Percentiles rank a stretch among this genome's conserved stretches.
These are phyloP conservation scores for Penicillium frequentans DNA, from an alignment of 2,329 filamentous ascomycete genomes.

Conservation along the genomic window DNA sequence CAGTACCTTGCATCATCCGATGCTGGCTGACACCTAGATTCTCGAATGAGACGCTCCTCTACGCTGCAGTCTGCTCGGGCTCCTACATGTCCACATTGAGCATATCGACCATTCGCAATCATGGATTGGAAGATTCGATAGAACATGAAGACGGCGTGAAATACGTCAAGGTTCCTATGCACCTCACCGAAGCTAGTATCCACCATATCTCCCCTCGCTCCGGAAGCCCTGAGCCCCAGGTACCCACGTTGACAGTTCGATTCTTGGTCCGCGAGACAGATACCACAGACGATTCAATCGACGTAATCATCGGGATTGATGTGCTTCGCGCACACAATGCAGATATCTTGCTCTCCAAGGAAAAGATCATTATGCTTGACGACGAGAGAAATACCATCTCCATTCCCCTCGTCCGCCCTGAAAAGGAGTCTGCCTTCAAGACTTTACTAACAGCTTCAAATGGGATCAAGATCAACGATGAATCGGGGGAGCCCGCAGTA, in stretches of 20 bases:
- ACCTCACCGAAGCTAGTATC: conserved; percentile 86
- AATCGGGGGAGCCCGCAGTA: conserved; percentile 1
- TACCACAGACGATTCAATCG: conserved; percentile 60
- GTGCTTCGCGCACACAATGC: conserved; percentile 81
- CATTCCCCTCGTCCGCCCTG: conserved; percentile 87
- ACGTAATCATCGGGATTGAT: conserved; percentile 89
- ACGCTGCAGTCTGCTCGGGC: conserved; percentile 88
- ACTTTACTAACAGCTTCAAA: conserved; percentile 63
- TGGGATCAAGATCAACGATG: conserved; percentile 3
- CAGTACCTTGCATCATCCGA: conserved; percentile 89
- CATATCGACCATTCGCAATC: conserved; percentile 68
- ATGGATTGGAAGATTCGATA: conserved; percentile 68
- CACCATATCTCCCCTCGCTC: conserved; percentile 70
- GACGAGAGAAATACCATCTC: conserved; percentile 83
- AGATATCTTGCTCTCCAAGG: conserved; percentile 88
- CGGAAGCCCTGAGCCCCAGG: conserved; percentile 70
- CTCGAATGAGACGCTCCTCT: conserved; percentile 83
- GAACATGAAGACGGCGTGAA: conserved; percentile 65
- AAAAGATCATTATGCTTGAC: conserved; percentile 82
- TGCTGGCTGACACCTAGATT: conserved; percentile 94
- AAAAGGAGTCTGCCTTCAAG: conserved; percentile 80
- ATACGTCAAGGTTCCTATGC: conserved; percentile 76
- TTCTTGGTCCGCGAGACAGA: conserved; percentile 69
- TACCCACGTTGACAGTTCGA: conserved; percentile 76
- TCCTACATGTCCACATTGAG: conserved; percentile 87